A percentile compares a stretch with the other conserved stretches of the same genome.
These are phyloP conservation scores for Lactuca saligna DNA, from an alignment of 129 eudicot genomes.

Conservation along the genomic window DNA sequence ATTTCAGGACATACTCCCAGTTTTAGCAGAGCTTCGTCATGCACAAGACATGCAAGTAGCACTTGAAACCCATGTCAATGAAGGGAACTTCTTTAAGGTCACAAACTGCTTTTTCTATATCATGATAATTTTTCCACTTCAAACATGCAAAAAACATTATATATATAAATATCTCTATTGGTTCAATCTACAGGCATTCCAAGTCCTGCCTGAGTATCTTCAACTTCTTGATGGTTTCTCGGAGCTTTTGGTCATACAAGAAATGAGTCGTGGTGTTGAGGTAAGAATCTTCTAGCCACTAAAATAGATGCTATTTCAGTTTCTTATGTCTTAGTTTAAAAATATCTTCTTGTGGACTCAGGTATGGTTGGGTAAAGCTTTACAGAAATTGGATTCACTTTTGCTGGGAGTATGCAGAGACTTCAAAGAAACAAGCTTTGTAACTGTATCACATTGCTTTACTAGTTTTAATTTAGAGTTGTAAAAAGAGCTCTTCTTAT, in stretches of 20 bases:
- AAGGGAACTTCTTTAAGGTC: constrained; percentile 83
- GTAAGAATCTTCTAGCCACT: constrained; percentile 30
- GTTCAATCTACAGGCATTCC: constrained; percentile 75
- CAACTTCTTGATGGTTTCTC: constrained; percentile 85
- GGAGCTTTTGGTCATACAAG: constrained; percentile 81
- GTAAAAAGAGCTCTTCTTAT: constrained; percentile 7
- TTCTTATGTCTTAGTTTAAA: background rate
- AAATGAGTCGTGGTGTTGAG: constrained; percentile 94
- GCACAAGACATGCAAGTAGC: constrained; percentile 74
- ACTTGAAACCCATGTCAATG: constrained; percentile 76
- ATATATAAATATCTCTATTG: constrained; percentile 12
- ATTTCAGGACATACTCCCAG: constrained; percentile 83
- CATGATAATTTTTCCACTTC: background rate
- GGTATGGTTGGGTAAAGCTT: constrained; percentile 91
- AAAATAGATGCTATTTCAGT: background rate
- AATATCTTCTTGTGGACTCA: constrained; percentile 37
- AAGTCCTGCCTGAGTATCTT: constrained; percentile 84
- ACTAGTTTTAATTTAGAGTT: background rate
- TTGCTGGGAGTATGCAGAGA: constrained; percentile 87
- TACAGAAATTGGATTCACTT: constrained; percentile 89
- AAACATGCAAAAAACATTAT: constrained; percentile 6
- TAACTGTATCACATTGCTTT: constrained; percentile 57
- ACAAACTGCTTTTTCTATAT: constrained; percentile 4
- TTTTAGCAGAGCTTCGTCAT: constrained; percentile 73
- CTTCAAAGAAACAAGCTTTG: constrained; percentile 78